A percentile compares a stretch with the other conserved stretches of the same genome.
phyloP scores from a whole-genome alignment of 2,329 filamentous ascomycete species.

The Stemphylium beticola region DNA sequence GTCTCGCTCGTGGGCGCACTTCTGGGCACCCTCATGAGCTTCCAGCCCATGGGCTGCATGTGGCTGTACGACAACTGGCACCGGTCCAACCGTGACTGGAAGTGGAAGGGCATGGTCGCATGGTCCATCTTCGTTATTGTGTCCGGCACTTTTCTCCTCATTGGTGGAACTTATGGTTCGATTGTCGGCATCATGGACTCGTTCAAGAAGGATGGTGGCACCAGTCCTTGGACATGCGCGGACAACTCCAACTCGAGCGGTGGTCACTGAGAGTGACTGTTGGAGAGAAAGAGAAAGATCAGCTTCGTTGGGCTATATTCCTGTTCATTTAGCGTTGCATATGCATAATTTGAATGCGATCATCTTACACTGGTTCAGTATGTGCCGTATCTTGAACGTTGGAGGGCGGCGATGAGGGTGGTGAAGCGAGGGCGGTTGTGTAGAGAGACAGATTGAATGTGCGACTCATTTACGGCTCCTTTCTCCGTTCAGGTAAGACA shows the following conservation, averaged over 20 bases:
- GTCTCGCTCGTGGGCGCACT: slow-evolving; percentile 36
- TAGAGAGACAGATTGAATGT: not conserved
- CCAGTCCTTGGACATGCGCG: slow-evolving; percentile 31
- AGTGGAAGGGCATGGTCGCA: slow-evolving; percentile 30
- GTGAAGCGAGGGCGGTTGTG: not conserved
- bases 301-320: not conserved
- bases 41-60: slow-evolving; percentile 39
- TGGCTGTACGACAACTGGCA: slow-evolving; percentile 39
- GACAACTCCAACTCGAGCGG: slow-evolving; percentile 33
- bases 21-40: slow-evolving; percentile 34
- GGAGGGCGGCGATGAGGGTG: not conserved
- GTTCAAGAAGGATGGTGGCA: slow-evolving; percentile 31
- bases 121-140: slow-evolving; percentile 34
- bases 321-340: slow-evolving; percentile 3
- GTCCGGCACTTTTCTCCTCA: slow-evolving; percentile 29
- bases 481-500: not conserved
- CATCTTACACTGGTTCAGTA: not conserved
- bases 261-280: slow-evolving; percentile 3
- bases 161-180: slow-evolving; percentile 35
- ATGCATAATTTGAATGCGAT: slow-evolving; percentile 1
- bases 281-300: not conserved
- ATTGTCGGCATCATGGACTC: slow-evolving; percentile 36
- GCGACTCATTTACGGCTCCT: not conserved
- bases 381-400: not conserved
- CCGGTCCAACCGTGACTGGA: slow-evolving; percentile 9